Conservation (phyloP, 257 asterid species). For the Solanum tarapatanum region DNA sequence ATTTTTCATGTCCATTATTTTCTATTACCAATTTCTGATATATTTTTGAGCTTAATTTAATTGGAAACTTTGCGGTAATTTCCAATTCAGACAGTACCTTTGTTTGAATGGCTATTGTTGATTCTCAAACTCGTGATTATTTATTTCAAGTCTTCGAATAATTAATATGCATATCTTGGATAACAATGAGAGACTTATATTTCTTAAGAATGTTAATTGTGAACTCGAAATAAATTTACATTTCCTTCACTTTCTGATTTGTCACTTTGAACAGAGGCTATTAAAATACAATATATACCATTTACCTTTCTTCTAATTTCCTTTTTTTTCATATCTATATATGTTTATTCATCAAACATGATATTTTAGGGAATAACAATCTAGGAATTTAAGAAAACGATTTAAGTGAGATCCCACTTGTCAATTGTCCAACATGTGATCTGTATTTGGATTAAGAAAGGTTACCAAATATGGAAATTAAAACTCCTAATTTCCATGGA, state of each 20-base stretch:
- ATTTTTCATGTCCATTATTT: background rate
- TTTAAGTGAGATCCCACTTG: background rate
- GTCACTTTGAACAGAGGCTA: background rate
- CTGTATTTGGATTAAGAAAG: background rate
- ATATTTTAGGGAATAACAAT: background rate
- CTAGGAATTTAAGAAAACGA: background rate
- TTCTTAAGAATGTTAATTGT: background rate
- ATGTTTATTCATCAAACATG: background rate
- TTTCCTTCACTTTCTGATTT: background rate
- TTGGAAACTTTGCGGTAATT: background rate
- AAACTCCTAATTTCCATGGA: background rate
- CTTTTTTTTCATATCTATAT: background rate
- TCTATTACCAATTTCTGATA: background rate
- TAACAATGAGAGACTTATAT: background rate
- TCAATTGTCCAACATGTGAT: background rate
- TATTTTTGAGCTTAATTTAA: too few relatives aligned
- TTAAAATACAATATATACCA: background rate
- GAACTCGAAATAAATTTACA: background rate
- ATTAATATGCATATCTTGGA: background rate
- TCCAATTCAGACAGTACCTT: background rate
- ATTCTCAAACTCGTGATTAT: background rate
- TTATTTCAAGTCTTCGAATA: too few relatives aligned
- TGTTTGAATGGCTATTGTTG: too few relatives aligned
- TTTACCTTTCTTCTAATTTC: background rate
- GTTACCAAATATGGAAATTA: background rate